Evolutionary conservation across 768 basidiomycete genomes (phyloP), one percentile per base, ranked within the genome.

Genomic region (Lanmaoa pseudosensibilis): DNA sequence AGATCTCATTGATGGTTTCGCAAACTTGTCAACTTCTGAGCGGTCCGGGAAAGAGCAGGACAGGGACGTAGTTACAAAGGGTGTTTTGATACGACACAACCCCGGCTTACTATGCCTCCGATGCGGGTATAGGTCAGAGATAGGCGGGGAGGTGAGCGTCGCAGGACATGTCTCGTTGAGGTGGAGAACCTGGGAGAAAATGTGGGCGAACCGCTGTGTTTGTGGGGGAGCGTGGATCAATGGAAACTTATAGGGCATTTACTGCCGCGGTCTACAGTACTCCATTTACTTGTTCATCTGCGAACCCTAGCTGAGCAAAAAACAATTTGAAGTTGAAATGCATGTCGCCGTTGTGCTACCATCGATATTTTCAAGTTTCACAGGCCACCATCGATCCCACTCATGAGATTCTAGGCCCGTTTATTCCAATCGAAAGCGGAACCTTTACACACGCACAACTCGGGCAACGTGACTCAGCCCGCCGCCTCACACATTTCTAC

Each of bases 221-320:
- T 92, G 90, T 71, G 87, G 87, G 27, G 90, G 90, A 11, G 63
- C 70, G 11, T 92, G 89, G 90, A 59, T 63, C 39, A 63, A 27
- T 27, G 65, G 61, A 33, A 60, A 60, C 19, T 4, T 41, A 16
- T 72, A 55, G 49, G 30, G n/a, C 13, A 6, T 65, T 4, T n/a
- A 23, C 16, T 32, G 19, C 54, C 3, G 27, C 13, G 21, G 41
- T 51, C 48, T 50, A 15, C 32, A n/a, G 12, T n/a, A 37, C n/a
- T 23, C 23, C 33, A 19, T 32, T 27, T 37, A 46, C 30, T 46
- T 33, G 25, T 33, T 41, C n/a, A 15, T 54, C 33, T 27, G 36
- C 21, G 30, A 15, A 7, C 21, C 32, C 30, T 25, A 5, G 11
- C 12, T 3, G 15, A n/a, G n/a, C 46, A 49, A 25, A 23, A 50